Percentiles rank a stretch among this genome's conserved stretches.
Evolutionary conservation across 805 yeast genomes (phyloP).

Genomic region (Maudiozyma pseudohumilis): DNA sequence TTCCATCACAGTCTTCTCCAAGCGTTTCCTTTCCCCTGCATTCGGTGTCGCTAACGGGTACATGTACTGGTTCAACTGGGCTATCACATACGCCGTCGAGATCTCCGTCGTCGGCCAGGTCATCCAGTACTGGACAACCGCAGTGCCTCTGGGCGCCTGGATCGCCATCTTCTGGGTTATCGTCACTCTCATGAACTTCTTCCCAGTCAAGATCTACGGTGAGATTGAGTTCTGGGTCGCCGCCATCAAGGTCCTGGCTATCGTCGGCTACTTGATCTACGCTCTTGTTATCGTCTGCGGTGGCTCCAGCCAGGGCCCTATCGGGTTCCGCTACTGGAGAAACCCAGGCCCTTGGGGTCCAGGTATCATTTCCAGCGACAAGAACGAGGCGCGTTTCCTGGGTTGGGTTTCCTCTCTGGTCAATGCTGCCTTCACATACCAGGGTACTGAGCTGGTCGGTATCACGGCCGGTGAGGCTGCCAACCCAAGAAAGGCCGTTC

Average conservation of each 20-base stretch:
- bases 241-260: constrained; percentile 42
- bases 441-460: constrained; percentile 52
- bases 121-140: constrained; percentile 42
- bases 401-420: constrained; percentile 47
- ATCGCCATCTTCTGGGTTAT: constrained; percentile 43
- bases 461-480: constrained; percentile 52
- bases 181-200: constrained; percentile 35
- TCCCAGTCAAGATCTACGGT: constrained; percentile 48
- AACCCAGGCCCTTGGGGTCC: constrained; percentile 64
- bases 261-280: constrained; percentile 44
- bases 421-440: constrained; percentile 49
- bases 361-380: constrained; percentile 35
- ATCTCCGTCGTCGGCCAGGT: constrained; percentile 48
- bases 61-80: constrained; percentile 67
- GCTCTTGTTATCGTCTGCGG: constrained; percentile 49
- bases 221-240: constrained; percentile 53
- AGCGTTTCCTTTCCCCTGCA: constrained; percentile 54
- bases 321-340: constrained; percentile 56
- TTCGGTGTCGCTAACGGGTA: constrained; percentile 62
- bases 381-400: constrained; percentile 37
- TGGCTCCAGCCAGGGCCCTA: constrained; percentile 46
- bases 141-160: constrained; percentile 56
- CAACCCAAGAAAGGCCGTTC: constrained; percentile 60
- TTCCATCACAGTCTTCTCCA: constrained; percentile 53
- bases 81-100: constrained; percentile 57